These are phyloP conservation scores for Pilaira anomala DNA, from an alignment of 192 early-diverging fungal genomes.

Conservation along the genomic window DNA sequence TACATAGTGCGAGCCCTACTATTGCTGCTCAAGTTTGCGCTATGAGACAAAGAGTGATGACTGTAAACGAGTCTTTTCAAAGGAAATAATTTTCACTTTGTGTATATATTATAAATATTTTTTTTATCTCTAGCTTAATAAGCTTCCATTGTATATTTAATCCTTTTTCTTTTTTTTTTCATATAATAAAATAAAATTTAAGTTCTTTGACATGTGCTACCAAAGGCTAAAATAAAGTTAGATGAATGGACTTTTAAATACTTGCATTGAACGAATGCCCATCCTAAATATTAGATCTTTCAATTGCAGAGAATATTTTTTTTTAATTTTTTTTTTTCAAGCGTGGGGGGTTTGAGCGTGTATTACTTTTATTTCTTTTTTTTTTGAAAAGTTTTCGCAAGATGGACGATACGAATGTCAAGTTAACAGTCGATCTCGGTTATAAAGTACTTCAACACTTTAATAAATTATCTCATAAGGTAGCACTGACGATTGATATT, in stretches of 20 bases:
- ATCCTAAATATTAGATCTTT: no score
- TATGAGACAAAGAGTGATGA: slow-evolving; percentile 8
- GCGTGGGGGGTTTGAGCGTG: no score
- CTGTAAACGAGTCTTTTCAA: slow-evolving; percentile 10
- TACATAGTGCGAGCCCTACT: neutral
- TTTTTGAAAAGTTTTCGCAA: neutral
- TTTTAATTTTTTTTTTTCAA: no score
- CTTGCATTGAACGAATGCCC: no score
- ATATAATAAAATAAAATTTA: no score
- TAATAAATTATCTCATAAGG: neutral
- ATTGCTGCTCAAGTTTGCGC: slow-evolving; percentile 9
- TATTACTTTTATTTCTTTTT: neutral
- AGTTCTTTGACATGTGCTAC: no score
- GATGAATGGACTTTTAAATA: no score
- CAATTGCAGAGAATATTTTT: neutral
- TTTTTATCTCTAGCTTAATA: neutral
- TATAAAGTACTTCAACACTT: neutral
- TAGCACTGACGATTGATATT: slow-evolving; percentile 1
- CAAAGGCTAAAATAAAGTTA: no score
- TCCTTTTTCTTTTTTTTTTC: no score
- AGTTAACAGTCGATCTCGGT: slow-evolving; percentile 7
- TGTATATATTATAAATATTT: neutral
- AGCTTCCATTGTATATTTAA: neutral
- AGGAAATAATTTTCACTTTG: neutral
- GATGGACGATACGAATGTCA: slow-evolving; percentile 15